Percentiles rank a stretch among this genome's conserved stretches.
Conservation (phyloP, 2,329 filamentous ascomycete species). For the Stachybotrys echinatus region DNA sequence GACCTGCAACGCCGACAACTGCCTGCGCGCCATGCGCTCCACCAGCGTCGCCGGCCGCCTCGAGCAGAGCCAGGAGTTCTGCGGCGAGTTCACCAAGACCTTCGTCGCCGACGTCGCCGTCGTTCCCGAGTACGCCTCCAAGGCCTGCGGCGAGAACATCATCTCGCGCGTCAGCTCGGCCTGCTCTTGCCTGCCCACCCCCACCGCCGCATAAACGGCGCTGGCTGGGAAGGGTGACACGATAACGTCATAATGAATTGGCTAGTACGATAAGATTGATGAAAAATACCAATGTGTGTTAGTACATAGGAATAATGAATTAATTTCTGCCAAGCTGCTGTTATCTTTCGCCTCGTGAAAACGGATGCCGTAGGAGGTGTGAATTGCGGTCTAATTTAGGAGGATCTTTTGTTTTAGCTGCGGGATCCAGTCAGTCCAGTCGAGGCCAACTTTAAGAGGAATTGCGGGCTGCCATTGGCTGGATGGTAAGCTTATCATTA, state of each 20-base stretch:
- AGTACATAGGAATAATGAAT: background rate
- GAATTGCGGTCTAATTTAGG: no score
- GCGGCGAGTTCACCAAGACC: constrained; percentile 2
- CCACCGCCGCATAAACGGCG: background rate
- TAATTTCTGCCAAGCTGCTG: background rate
- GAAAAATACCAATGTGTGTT: background rate
- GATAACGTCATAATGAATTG: background rate
- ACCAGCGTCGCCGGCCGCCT: constrained; percentile 1
- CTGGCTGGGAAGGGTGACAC: no score
- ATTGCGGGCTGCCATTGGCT: background rate
- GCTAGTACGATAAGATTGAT: background rate
- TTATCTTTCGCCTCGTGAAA: no score
- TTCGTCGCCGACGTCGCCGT: background rate
- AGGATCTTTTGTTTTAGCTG: no score
- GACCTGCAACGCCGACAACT: constrained; percentile 2
- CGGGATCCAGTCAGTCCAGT: no score
- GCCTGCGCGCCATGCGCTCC: constrained; percentile 2
- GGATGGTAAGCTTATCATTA: background rate
- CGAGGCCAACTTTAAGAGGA: background rate
- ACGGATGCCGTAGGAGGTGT: no score
- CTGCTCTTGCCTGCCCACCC: constrained; percentile 2
- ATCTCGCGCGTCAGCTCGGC: constrained; percentile 1
- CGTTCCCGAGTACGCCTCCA: background rate
- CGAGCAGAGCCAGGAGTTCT: constrained; percentile 3
- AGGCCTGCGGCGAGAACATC: constrained; percentile 1